Base-by-base conservation (phyloP, 345 rosid species). In the Firmiana major region DNA sequence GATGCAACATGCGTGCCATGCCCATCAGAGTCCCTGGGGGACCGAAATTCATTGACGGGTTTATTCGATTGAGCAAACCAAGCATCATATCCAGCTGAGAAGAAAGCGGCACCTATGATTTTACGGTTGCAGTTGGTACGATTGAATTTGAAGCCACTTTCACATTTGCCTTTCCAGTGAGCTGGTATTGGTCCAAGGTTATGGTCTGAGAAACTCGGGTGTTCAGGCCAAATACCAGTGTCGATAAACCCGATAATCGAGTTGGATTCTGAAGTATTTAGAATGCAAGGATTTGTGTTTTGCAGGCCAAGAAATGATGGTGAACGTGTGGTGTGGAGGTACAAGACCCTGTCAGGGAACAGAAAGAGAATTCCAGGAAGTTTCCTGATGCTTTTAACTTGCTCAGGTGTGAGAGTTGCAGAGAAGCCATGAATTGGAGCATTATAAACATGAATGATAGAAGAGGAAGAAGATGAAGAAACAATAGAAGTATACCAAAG, bases 1-100 rank as follows among this genome's bases (percentile, higher is more conserved):
- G 78, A 71, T 22, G 84, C 74, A 8, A 79, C 75, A 77, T 77
- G 81, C 7, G 84, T 73, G 31, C 81, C 84, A 49, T 81, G 84
- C 3, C 78, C 81, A 10, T 45, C 36, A 2, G 22, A 22, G 78
- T 81, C 84, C 7, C 78, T 74, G 7, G 78, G 53, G 4, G 77
- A 72, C 7, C 49, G 63, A 54, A 51, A 51, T n/a, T 72, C 63
- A 1, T 9, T n/a, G 11, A 16, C 31, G 10, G 3, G 21, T 12
- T 42, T 22, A 54, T 9, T 63, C n/a, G 75, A 54, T 34, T 34
- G 9, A 21, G 46, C 49, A 21, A 55, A 72, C 75, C 75, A 72
- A 19, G 75, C 49, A 15, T 60, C 26, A 10, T 62, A 75, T 59
- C 77, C 77, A 40, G 24, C 59, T 1, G 45, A 26, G n/a, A 79